Conservation (phyloP, 805 yeast species). For the Alloascoidea hylecoeti region DNA sequence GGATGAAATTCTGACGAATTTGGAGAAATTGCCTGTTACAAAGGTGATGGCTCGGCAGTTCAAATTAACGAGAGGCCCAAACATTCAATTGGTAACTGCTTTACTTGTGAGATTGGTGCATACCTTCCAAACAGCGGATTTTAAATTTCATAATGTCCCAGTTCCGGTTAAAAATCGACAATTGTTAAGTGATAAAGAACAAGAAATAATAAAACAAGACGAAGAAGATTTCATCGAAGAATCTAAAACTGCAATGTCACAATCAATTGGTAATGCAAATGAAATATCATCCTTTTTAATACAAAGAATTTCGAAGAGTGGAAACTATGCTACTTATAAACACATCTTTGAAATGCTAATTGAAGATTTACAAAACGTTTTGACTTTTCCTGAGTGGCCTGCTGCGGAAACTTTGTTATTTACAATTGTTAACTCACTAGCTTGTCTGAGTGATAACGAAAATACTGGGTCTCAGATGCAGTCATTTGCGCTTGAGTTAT, state of each 20-base stretch:
- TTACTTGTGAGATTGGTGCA: constrained; percentile 30
- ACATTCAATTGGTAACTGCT: constrained; percentile 33
- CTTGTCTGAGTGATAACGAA: constrained; percentile 21
- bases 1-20: constrained; percentile 39
- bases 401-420: constrained; percentile 36
- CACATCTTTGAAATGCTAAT: constrained; percentile 35
- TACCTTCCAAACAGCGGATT: constrained; percentile 16
- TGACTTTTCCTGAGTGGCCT: constrained; percentile 48
- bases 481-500: constrained; percentile 38
- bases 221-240: constrained; percentile 7
- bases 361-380: constrained; percentile 37
- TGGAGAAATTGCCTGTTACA: constrained; percentile 32
- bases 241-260: constrained; percentile 6
- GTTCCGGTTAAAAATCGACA: constrained; percentile 5
- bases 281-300: constrained; percentile 12
- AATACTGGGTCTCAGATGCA: constrained; percentile 27
- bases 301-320: constrained; percentile 16
- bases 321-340: constrained; percentile 15
- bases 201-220: constrained; percentile 7
- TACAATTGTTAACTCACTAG: constrained; percentile 19
- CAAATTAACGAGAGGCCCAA: constrained; percentile 27
- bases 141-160: constrained; percentile 8
- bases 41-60: constrained; percentile 29
- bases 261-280: constrained; percentile 8
- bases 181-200: constrained; percentile 2